Base-by-base conservation (phyloP, 2,329 filamentous ascomycete genomes). In the Chaetomiaceae sp. region DNA sequence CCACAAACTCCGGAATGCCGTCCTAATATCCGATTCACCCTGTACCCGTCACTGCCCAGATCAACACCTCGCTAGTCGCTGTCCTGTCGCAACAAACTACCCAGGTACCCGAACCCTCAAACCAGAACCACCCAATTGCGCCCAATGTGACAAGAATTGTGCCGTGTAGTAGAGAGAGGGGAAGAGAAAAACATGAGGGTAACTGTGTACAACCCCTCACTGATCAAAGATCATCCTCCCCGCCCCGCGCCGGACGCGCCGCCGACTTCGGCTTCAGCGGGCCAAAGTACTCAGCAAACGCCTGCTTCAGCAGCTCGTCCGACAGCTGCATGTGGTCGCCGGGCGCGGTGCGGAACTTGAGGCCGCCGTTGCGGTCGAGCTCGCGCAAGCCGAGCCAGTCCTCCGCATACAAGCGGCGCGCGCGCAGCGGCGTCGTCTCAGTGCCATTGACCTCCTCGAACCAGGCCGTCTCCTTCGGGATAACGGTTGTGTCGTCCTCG, bases 391-490 rank as follows among this genome's bases (percentile, higher is more conserved):
- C 93, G 22, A 98, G 70, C 93, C 93, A 98, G 69, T 98, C 91
- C 68, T 97, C 84, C 56, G 77, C 79, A 65, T 96, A 98, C 2
- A 97, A 71, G 22, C 67, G 65, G 48, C 87, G 74, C 42, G 89
- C 77, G 54, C 78, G 74, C 62, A 98, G 67, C 14, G 75, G 75
- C 37, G 79, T 86, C 18, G 81, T 72, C 50, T 81, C 75, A 3
- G 81, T 86, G 27, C 71, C 73, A 65, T 93, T 88, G 38, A 93
- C 84, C 63, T 97, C 89, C 32, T 82, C 80, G 63, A 97, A 98
- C 86, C 89, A 96, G 5, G 84, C 76, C 33, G 83, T 87, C 74
- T 96, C 86, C 73, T 91, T 95, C 33, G 93, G 93, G 40, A 95
- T 79, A 26, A 91, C 88, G 20, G 86, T 88, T 29, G 73, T 80